Percentiles rank a stretch among this genome's conserved stretches.
Evolutionary conservation across 2,329 filamentous ascomycete genomes (phyloP).

Genomic region (Colletotrichum sp.): DNA sequence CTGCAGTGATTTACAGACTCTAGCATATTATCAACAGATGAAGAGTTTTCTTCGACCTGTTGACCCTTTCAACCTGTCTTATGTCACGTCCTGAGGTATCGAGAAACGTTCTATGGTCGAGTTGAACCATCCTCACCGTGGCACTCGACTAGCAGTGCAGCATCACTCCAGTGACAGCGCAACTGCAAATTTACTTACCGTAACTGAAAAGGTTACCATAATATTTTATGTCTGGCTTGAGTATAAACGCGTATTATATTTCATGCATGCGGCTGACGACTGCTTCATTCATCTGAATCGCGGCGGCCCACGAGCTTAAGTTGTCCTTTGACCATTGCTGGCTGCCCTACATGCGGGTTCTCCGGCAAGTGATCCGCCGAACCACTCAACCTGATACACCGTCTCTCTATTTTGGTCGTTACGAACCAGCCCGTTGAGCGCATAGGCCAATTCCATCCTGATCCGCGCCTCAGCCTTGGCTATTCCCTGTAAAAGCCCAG

Average conservation of each 20-base stretch:
- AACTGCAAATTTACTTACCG: neutral
- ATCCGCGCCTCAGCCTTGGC: neutral
- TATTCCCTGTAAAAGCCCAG: neutral
- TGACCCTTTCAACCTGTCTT: rapidly evolving
- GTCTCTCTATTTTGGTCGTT: neutral
- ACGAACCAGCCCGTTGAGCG: neutral
- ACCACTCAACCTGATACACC: neutral
- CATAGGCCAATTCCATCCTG: neutral
- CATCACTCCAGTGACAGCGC: neutral
- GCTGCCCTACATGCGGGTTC: neutral
- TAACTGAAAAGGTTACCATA: neutral
- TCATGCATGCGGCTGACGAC: neutral
- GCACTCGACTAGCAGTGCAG: neutral
- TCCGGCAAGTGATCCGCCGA: neutral
- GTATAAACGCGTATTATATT: neutral
- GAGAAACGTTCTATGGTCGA: neutral
- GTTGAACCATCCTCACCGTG: neutral
- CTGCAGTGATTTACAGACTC: neutral
- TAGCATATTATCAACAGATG: neutral
- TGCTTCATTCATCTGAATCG: neutral
- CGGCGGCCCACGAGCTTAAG: neutral
- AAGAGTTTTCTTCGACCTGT: neutral
- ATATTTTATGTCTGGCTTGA: neutral
- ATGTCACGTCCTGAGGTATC: neutral
- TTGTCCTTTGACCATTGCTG: neutral